Evolutionary conservation across 2,329 filamentous ascomycete genomes (phyloP).

Genomic region (Fusarium luffae): DNA sequence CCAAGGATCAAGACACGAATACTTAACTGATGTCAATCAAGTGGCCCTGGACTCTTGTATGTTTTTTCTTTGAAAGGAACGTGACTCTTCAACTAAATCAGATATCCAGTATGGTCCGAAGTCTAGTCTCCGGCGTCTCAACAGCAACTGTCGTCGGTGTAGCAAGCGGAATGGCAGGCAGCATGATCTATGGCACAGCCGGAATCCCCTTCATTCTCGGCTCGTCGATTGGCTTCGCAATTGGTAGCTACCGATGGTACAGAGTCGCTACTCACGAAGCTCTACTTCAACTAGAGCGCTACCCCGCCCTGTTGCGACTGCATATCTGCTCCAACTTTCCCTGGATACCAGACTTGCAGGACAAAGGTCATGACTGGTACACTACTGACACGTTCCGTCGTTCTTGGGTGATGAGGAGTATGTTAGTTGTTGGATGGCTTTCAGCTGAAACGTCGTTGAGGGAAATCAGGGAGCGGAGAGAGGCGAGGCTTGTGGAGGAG

Average conservation of each 20-base stretch:
- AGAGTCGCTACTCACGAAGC: conserved; percentile 7
- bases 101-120: neutral
- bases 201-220: neutral
- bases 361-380: neutral
- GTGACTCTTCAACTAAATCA: fast-evolving
- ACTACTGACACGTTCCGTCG: neutral
- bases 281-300: neutral
- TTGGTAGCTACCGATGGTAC: conserved; percentile 12
- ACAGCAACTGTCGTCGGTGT: conserved; percentile 2
- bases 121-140: conserved; percentile 1
- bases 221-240: neutral
- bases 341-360: neutral
- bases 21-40: neutral
- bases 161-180: conserved; percentile 4
- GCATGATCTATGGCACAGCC: conserved; percentile 16
- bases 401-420: conserved; percentile 3
- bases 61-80: fast-evolving
- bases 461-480: conserved; percentile 2
- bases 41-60: conserved; percentile 10
- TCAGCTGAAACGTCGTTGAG: neutral
- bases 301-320: neutral
- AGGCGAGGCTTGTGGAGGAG: neutral
- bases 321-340: conserved; percentile 11
- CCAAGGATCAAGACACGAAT: neutral
- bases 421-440: conserved; percentile 13